A percentile compares a stretch with the other conserved stretches of the same genome.
Conservation (phyloP, 2,329 filamentous ascomycete species). For the Salinomyces thailandicus region DNA sequence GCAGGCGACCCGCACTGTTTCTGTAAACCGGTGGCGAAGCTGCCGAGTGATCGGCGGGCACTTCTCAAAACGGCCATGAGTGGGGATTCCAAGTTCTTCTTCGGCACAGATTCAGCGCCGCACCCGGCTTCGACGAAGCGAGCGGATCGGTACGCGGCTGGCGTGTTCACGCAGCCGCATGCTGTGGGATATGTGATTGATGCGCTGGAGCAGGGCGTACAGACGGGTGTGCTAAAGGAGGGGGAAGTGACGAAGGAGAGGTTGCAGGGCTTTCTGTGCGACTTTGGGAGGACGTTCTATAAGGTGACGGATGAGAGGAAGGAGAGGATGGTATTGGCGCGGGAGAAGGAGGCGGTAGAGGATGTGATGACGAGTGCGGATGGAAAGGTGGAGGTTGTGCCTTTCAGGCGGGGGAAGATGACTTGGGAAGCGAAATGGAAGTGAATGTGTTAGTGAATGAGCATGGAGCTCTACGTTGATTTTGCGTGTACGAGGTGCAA, state of each 20-base stretch:
- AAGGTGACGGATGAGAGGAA: constrained; percentile 35
- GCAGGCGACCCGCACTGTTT: constrained; percentile 63
- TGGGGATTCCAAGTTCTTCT: constrained; percentile 58
- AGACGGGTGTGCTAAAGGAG: constrained; percentile 42
- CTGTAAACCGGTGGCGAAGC: constrained; percentile 58
- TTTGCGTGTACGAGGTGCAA: too few species aligned
- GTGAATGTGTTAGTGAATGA: neutral
- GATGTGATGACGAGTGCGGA: constrained; percentile 45
- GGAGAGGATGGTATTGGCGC: constrained; percentile 48
- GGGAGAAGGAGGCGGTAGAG: constrained; percentile 44
- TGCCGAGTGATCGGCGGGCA: constrained; percentile 60
- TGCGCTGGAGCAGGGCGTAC: constrained; percentile 52
- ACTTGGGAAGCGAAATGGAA: constrained; percentile 37
- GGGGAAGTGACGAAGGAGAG: constrained; percentile 45
- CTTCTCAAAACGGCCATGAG: constrained; percentile 54
- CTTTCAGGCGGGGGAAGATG: constrained; percentile 52
- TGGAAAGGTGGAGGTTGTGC: constrained; percentile 49
- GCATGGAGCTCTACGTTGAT: too few species aligned
- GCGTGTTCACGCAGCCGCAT: constrained; percentile 70
- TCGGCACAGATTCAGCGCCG: constrained; percentile 65
- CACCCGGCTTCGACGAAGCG: constrained; percentile 53
- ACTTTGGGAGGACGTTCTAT: constrained; percentile 50
- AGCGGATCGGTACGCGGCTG: constrained; percentile 51
- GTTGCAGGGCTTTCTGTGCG: constrained; percentile 48
- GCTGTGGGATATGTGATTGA: constrained; percentile 55